Evolutionary conservation across 2,329 filamentous ascomycete species (phyloP).

Genomic region (Botrytis hyacinthi): DNA sequence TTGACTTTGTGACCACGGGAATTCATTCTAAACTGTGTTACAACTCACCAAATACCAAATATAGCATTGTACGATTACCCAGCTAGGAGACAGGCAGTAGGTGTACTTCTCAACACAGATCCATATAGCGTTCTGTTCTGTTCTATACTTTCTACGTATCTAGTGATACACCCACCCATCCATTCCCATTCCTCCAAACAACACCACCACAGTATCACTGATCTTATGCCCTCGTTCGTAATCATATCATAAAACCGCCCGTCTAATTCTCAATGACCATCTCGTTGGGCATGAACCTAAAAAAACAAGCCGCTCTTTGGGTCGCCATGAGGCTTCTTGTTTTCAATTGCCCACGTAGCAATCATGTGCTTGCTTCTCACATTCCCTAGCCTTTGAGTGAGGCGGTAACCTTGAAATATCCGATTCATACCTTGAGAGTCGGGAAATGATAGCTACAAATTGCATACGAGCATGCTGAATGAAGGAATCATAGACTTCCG

Average conservation of each 20-base stretch:
- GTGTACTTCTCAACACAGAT: not conserved
- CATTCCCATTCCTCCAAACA: not conserved
- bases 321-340: constrained; percentile 14
- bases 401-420: not conserved
- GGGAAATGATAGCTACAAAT: not conserved
- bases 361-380: constrained; percentile 7
- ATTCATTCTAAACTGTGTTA: not conserved
- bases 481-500: not conserved
- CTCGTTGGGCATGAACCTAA: constrained; percentile 15
- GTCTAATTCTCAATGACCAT: not conserved
- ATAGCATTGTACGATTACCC: not conserved
- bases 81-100: not conserved
- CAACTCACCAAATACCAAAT: not conserved
- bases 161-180: not conserved
- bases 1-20: not conserved
- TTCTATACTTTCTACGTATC: not conserved
- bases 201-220: too few relatives aligned
- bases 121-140: not conserved
- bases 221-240: not conserved
- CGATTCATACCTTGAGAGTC: not conserved
- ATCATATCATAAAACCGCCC: not conserved
- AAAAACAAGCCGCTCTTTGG: constrained; percentile 2
- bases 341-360: constrained; percentile 16
- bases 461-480: not conserved
- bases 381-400: not conserved